Base-by-base conservation (phyloP, 805 yeast genomes). In the Clavispora carvajalis region DNA sequence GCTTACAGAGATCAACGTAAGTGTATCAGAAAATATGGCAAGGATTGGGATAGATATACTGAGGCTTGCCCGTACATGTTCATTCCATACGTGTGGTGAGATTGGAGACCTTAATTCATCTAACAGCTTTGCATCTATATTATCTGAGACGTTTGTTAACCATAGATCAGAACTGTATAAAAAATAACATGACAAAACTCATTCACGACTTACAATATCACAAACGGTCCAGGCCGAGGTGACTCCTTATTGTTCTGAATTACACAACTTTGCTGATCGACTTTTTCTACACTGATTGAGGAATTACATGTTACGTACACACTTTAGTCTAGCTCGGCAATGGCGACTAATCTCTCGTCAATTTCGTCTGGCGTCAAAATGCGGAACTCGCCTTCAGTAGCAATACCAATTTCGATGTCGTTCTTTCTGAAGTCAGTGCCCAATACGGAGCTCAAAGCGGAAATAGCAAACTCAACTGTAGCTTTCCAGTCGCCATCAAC, bases 361-460 rank as follows among this genome's bases (percentile, higher is more conserved):
- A 93, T 90, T 65, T 93, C 95, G 28, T 89, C 96, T 8, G 85
- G 76, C 5, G 81, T 71, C 55, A 93, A 76, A 22, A 78, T 71
- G 47, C 82, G 76, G 70, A 91, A 91, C 37, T 82, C 83, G 30
- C 71, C 79, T 25, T 65, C 77, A 3, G 85, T 72, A 21, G 95
- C 96, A 35, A 90, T 85, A 39, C 97, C 99, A 46, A 93, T 76
- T 69, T 93, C 99, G 41, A 93, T 70, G 58, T 93, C 99, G 57
- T 85, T 84, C 65, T 89, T 90, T 52, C 96, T 79, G 63, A 93
- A 91, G 55, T 93, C 99, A 3, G 95, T 88, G 36, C 95, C 89
- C 51, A 93, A 71, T 1, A 91, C 85, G 43, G 86, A 83, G 53
- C 95, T 83, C 62, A 93, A 74, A 7, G 95, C 85, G 29, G 84